Evolutionary conservation across 2,329 filamentous ascomycete genomes (phyloP).

Genomic region (Neospermospora avenae): DNA sequence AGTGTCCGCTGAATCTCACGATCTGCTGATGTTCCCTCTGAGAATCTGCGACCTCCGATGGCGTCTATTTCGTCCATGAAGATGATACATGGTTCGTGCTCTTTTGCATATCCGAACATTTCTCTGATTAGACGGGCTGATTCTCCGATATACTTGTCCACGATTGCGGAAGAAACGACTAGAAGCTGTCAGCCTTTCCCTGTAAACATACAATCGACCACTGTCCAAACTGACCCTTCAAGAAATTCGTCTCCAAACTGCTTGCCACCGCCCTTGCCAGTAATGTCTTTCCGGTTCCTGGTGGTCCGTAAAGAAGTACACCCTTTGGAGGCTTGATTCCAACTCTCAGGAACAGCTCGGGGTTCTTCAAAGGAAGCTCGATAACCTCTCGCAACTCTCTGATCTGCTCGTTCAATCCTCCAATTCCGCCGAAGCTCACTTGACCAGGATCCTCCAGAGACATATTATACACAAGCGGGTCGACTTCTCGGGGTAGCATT

Average conservation of each 20-base stretch:
- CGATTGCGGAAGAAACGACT: slow-evolving; percentile 98
- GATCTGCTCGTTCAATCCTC: slow-evolving; percentile 97
- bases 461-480: slow-evolving; percentile 99
- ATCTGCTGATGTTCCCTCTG: slow-evolving; percentile 94
- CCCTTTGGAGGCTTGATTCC: slow-evolving; percentile 99
- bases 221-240: slow-evolving; percentile 69
- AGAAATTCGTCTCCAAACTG: slow-evolving; percentile 94
- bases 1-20: slow-evolving; percentile 97
- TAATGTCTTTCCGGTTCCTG: slow-evolving; percentile 94
- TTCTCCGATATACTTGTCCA: slow-evolving; percentile 99
- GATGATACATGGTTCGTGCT: slow-evolving; percentile 99
- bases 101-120: slow-evolving; percentile 99
- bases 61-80: slow-evolving; percentile 99
- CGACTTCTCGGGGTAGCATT: slow-evolving; percentile 97
- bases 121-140: slow-evolving; percentile 95
- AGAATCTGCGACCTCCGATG: slow-evolving; percentile 94
- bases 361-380: slow-evolving; percentile 96
- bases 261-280: slow-evolving; percentile 93
- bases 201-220: background rate
- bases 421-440: slow-evolving; percentile 96
- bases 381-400: slow-evolving; percentile 96
- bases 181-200: slow-evolving; percentile 19
- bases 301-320: slow-evolving; percentile 91
- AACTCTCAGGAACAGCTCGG: slow-evolving; percentile 92
- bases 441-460: slow-evolving; percentile 96